These are phyloP conservation scores for Hordeum marinum DNA, from an alignment of 176 grass and related monocot species.

Conservation along the genomic window DNA sequence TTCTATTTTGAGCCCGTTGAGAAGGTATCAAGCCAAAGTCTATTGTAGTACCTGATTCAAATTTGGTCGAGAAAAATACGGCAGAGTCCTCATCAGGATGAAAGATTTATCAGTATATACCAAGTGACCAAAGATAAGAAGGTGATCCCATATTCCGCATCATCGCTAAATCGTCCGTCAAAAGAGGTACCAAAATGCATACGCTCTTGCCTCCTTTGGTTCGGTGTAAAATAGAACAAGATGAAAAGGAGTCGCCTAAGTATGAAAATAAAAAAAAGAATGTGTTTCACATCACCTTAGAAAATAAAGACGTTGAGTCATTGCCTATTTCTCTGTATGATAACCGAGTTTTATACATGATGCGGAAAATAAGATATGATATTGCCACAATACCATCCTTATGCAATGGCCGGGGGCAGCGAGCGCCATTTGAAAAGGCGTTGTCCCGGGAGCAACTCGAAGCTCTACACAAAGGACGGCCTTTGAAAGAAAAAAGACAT, in stretches of 20 bases:
- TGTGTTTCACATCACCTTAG: too few species aligned
- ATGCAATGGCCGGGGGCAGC: too few species aligned
- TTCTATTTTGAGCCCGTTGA: neutral
- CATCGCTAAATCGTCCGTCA: neutral
- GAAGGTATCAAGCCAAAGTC: neutral
- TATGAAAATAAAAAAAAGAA: too few species aligned
- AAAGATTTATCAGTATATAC: neutral
- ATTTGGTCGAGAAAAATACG: accelerated
- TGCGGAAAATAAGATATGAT: too few species aligned
- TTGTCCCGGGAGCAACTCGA: too few species aligned
- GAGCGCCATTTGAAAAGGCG: too few species aligned
- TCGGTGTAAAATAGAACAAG: neutral
- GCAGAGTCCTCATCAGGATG: neutral
- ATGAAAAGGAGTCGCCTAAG: accelerated
- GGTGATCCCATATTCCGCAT: neutral
- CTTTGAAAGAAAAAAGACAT: neutral
- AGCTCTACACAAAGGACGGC: too few species aligned
- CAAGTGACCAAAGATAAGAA: neutral
- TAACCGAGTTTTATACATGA: too few species aligned
- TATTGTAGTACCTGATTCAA: neutral
- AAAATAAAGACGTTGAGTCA: too few species aligned
- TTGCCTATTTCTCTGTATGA: too few species aligned
- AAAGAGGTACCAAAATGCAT: neutral
- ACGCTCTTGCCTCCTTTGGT: neutral
- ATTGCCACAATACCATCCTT: too few species aligned